Evolutionary conservation across 768 basidiomycete species (phyloP), one percentile per base, ranked within the genome.

Genomic region (Collybia sp.): DNA sequence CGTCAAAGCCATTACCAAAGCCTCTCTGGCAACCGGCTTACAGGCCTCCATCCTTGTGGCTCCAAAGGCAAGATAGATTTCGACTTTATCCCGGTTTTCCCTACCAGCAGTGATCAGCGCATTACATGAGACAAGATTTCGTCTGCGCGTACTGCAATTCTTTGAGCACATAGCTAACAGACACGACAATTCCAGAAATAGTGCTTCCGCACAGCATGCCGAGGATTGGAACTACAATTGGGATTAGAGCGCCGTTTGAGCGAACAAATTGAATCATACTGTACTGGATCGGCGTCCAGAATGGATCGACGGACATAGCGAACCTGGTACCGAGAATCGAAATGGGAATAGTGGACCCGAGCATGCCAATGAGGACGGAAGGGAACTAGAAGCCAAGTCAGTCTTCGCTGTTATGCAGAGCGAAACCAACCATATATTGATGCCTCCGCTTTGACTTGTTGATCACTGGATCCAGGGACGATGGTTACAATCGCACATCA

Each of bases 201-300:
- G 88, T 82, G 45, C 77, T 80, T 1, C 90, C 90, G 34, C 88
- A 85, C 2, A 93, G 70, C 92, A 93, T 93, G 6, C 92, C 89
- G 6, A 90, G 74, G 43, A 91, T 79, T 5, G 87, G 89, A 43
- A 92, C 88, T 90, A 42, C 16, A 42, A 51, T 35, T 19, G 36
- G n/a, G 12, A 18, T 46, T 50, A 12, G 13, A 12, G 40, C 30
- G 16, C 31, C 12, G 34, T 19, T 13, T 15, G 40, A 20, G 17
- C 13, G 5, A n/a, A 30, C 2, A 19, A 17, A 39, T 4, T 17
- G 33, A n/a, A 6, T 55, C 82, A 35, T 49, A 88, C 89, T 83
- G 54, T 83, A 93, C 58, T 90, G 85, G 32, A 82, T 80, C 0
- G 92, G 89, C 18, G 70, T 76, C 92, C 93, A 93, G 62, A 93